Percentiles rank a stretch among this genome's conserved stretches.
Conservation (phyloP, 306 rosid species). For the Sophora flavescens region DNA sequence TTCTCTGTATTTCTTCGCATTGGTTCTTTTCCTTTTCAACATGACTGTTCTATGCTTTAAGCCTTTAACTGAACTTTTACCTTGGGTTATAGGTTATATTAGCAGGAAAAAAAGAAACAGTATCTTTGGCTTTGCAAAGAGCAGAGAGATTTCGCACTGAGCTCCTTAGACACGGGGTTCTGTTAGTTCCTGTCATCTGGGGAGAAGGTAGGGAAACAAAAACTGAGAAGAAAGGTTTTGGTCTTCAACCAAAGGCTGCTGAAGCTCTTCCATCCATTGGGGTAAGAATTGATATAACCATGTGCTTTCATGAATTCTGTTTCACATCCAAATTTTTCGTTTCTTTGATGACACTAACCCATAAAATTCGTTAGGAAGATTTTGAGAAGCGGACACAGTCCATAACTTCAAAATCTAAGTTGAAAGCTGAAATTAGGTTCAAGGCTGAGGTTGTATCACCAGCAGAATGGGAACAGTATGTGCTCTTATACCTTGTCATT, state of each 20-base stretch:
- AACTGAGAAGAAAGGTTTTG: constrained; percentile 90
- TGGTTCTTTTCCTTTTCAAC: neutral
- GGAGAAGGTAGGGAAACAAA: constrained; percentile 74
- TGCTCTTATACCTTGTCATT: constrained; percentile 38
- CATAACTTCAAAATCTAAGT: constrained; percentile 78
- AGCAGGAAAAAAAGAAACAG: constrained; percentile 89
- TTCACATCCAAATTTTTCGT: constrained; percentile 32
- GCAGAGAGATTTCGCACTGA: constrained; percentile 89
- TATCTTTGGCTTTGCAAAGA: constrained; percentile 69
- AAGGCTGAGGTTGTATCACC: constrained; percentile 88
- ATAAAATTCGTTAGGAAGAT: constrained; percentile 75
- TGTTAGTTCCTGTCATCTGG: constrained; percentile 85
- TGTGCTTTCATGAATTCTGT: constrained; percentile 29
- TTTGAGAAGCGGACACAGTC: constrained; percentile 92
- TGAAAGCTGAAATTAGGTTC: constrained; percentile 94
- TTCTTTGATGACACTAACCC: constrained; percentile 43
- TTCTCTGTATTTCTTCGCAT: constrained; percentile 1
- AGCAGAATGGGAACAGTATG: constrained; percentile 93
- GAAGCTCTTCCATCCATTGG: constrained; percentile 92
- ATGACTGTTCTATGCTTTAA: constrained; percentile 33
- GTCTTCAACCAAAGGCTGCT: constrained; percentile 64
- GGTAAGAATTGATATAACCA: constrained; percentile 58
- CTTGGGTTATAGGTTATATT: constrained; percentile 81
- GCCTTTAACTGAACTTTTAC: no score
- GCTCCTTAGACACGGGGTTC: constrained; percentile 82